Evolutionary conservation across 2,329 filamentous ascomycete species (phyloP), one percentile per base, ranked within the genome.

Genomic region (Colletotrichum sp.): DNA sequence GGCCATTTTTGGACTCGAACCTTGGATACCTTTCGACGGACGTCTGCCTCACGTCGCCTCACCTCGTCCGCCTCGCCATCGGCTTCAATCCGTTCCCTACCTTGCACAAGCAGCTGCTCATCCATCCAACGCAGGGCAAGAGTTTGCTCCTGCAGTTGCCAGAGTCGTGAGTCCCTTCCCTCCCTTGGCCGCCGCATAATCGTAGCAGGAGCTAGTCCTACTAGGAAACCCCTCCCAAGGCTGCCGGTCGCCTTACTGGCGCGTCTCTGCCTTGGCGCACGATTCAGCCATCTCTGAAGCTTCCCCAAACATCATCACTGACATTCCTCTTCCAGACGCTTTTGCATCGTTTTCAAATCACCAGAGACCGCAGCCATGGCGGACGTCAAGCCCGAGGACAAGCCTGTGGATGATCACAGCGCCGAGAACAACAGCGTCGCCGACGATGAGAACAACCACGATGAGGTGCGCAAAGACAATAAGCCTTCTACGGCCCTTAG

Each of bases 361-460:
- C 14, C 18, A 48, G 28, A 57, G 24, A 43, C 34, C 43, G 61
- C 65, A 71, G 71, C 30, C 65, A 83, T 83, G 82, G 75, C 81
- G 59, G 82, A 83, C 68, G 71, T 76, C 55, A 80, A 83, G 76
- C 76, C 75, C 59, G 82, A 83, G 43, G 82, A 83, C 66, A 71
- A 77, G 72, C 74, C 74, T 64, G 75, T 80, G 59, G 81, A 83
- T 76, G 78, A 80, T 72, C 80, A 79, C 72, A 81, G 86, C 64
- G 82, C 82, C 70, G 84, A 86, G 72, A 72, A 76, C 65, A 68
- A 72, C 64, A 68, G 61, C 66, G 76, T 70, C 66, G 77, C 75
- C 26, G 83, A 84, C 55, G 86, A 86, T 70, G 86, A 87, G 77
- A 85, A 83, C 74, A 85, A 83, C 74, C 87, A 88, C 79, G 87